Evolutionary conservation across 202 grass and related monocot species (phyloP).

Genomic region (Elaeis oleifera): DNA sequence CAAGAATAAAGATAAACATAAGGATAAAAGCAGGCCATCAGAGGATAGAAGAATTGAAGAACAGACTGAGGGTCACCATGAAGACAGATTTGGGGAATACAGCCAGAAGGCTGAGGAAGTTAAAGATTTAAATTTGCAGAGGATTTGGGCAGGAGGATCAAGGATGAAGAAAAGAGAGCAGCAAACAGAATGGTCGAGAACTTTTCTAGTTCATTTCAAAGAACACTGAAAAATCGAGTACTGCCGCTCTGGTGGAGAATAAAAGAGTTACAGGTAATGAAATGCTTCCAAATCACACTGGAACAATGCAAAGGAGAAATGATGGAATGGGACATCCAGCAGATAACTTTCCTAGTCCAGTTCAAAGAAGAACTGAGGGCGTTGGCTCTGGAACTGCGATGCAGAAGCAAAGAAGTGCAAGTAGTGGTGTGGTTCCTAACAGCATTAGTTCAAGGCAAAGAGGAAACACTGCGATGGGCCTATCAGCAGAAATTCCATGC

Average conservation of each 20-base stretch:
- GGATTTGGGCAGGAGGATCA: constrained; percentile 37
- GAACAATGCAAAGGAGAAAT: too few species aligned
- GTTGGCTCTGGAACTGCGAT: too few species aligned
- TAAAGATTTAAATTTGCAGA: constrained; percentile 41
- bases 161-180: constrained; percentile 17
- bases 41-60: neutral
- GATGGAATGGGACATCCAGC: too few species aligned
- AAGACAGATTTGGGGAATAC: constrained; percentile 2
- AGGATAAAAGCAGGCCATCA: neutral
- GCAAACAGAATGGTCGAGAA: constrained; percentile 11
- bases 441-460: constrained; percentile 32
- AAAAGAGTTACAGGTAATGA: constrained; percentile 35
- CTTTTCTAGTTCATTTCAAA: neutral
- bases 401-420: too few species aligned
- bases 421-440: constrained; percentile 20
- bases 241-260: constrained; percentile 23
- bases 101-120: constrained; percentile 6
- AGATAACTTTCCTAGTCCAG: too few species aligned
- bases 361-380: too few species aligned
- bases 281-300: constrained; percentile 33
- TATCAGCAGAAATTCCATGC: too few species aligned
- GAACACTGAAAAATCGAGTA: neutral
- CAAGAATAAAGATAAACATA: constrained; percentile 8
- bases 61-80: neutral
- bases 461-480: constrained; percentile 25